Evolutionary conservation across 2,329 filamentous ascomycete genomes (phyloP).

Genomic region (Alternaria solani): DNA sequence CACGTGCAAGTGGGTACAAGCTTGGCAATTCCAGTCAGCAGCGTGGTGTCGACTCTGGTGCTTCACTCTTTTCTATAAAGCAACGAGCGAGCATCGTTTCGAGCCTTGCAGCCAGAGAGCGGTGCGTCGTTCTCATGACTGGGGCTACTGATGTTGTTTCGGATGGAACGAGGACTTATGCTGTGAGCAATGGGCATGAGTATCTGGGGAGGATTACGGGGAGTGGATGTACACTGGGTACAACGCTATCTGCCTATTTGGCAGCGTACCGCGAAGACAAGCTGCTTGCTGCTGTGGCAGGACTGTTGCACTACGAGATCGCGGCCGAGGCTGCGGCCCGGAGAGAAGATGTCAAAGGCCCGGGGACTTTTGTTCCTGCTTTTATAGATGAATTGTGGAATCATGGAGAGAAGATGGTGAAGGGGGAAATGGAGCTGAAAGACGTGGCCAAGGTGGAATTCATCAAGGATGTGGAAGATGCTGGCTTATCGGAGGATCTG

Average conservation of each 20-base stretch:
- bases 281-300: constrained; percentile 76
- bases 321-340: constrained; percentile 72
- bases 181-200: constrained; percentile 78
- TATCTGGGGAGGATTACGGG: constrained; percentile 76
- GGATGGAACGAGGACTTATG: constrained; percentile 73
- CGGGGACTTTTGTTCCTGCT: constrained; percentile 84
- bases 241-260: constrained; percentile 77
- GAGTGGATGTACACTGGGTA: constrained; percentile 82
- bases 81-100: constrained; percentile 71
- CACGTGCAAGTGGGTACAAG: constrained; percentile 58
- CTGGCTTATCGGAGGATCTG: background rate
- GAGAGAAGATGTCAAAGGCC: constrained; percentile 72
- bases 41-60: constrained; percentile 82
- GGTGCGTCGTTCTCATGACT: constrained; percentile 82
- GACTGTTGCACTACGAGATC: constrained; percentile 78
- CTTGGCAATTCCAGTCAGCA: constrained; percentile 62
- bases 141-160: constrained; percentile 79
- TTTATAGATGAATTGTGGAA: constrained; percentile 76
- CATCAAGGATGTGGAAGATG: constrained; percentile 23
- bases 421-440: constrained; percentile 22
- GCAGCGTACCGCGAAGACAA: constrained; percentile 53
- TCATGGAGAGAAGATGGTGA: constrained; percentile 20
- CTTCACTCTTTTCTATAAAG: constrained; percentile 60
- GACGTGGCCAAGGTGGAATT: constrained; percentile 30
- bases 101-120: constrained; percentile 71